Conservation (phyloP, 2,329 filamentous ascomycete species). For the Sporothrix humicola region DNA sequence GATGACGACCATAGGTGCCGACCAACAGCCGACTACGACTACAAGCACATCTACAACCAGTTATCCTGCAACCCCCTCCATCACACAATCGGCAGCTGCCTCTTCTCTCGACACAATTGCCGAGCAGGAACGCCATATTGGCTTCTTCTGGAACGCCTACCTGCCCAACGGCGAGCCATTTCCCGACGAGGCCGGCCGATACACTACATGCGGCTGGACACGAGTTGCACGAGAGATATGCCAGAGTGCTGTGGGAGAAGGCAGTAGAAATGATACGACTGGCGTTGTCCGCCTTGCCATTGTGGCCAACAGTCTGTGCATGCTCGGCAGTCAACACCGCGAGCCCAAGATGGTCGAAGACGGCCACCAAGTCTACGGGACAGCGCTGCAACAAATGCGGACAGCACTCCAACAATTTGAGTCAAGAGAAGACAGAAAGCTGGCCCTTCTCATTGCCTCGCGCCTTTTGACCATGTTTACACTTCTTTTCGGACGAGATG, state of each 20-base stretch:
- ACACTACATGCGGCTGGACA: slow-evolving; percentile 26
- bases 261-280: background rate
- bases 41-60: background rate
- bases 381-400: background rate
- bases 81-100: background rate
- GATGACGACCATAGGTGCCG: background rate
- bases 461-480: slow-evolving; percentile 26
- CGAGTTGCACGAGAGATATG: background rate
- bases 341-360: background rate
- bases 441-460: background rate
- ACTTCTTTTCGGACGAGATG: background rate
- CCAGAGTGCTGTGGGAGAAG: background rate
- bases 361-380: slow-evolving; percentile 7
- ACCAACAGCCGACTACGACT: background rate
- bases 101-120: background rate
- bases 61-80: background rate
- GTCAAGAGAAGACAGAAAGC: background rate
- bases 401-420: background rate
- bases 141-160: slow-evolving; percentile 27
- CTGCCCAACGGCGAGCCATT: slow-evolving; percentile 19
- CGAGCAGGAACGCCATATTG: slow-evolving; percentile 18
- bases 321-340: slow-evolving; percentile 24
- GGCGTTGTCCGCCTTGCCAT: slow-evolving; percentile 20
- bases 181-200: slow-evolving; percentile 3
- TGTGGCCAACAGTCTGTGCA: slow-evolving; percentile 22